A percentile compares a stretch with the other conserved stretches of the same genome.
Conservation (phyloP, 2,329 filamentous ascomycete genomes). For the Aspergillus sp. region DNA sequence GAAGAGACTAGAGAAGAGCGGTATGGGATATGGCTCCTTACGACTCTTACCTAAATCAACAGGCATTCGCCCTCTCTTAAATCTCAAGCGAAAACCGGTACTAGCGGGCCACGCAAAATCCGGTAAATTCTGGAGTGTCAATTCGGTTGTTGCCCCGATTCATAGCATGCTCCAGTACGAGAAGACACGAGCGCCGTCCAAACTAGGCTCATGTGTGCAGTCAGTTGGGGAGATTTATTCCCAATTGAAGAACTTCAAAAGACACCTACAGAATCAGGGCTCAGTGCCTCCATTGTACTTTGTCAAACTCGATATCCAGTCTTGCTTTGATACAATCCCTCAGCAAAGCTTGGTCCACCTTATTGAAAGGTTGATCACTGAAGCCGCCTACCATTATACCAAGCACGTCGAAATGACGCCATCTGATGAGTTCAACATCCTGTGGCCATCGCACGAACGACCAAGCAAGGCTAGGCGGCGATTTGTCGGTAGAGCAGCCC, state of each 20-base stretch:
- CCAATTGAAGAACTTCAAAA: slow-evolving; percentile 70
- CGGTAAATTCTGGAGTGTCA: slow-evolving; percentile 63
- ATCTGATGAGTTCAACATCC: slow-evolving; percentile 31
- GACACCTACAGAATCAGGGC: slow-evolving; percentile 18
- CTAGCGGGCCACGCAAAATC: slow-evolving; percentile 54
- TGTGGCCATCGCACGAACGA: slow-evolving; percentile 20
- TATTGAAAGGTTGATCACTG: slow-evolving; percentile 58
- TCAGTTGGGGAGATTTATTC: slow-evolving; percentile 79
- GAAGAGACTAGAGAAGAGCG: slow-evolving; percentile 62
- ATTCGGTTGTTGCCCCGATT: slow-evolving; percentile 69
- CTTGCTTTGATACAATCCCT: slow-evolving; percentile 94
- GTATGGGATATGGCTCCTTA: slow-evolving; percentile 75
- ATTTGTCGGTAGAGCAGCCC: slow-evolving; percentile 58
- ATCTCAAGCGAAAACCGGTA: slow-evolving; percentile 69
- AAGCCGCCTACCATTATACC: slow-evolving; percentile 67
- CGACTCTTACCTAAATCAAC: slow-evolving; percentile 78
- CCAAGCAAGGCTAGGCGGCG: slow-evolving; percentile 37
- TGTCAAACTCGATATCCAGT: slow-evolving; percentile 86
- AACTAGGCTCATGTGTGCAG: slow-evolving; percentile 77
- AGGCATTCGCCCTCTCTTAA: slow-evolving; percentile 82
- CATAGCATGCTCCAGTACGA: slow-evolving; percentile 78
- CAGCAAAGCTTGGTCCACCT: slow-evolving; percentile 72
- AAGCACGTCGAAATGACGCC: slow-evolving; percentile 74
- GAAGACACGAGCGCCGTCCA: slow-evolving; percentile 59
- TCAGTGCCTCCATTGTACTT: slow-evolving; percentile 68